Base-by-base conservation (phyloP, 441 rosid species). In the Brassica hybrid region DNA sequence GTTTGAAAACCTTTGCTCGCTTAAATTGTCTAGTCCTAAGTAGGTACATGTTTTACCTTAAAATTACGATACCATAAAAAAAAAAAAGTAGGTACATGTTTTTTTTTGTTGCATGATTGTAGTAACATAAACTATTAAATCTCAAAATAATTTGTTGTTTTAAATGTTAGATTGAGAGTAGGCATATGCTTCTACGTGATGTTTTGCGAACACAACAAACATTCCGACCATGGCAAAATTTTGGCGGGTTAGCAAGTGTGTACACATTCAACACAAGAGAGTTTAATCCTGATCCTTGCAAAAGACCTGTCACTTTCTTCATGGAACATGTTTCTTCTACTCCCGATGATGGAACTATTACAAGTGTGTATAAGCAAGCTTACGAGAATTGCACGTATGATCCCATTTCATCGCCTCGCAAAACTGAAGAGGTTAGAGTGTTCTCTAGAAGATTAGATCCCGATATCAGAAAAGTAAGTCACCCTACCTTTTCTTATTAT, bases 271-370 rank as follows among this genome's bases (percentile, higher is more conserved):
- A 92, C 80, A 88, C 93, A 7, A 81, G 88, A 78, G 48, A 50
- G 27, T 50, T 81, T 59, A 82, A 87, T 50, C 75, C 67, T 10
- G 91, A 94, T 65, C 94, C 89, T 1, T 94, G 99, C 71, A 82
- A 58, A 12, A 89, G 97, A 77, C 97, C 98, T 3, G 78, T 90
- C 4, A 71, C 86, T 56, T 96, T 92, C 86, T 91, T 85, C 80
- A 74, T 96, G 66, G 88, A 86, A 60, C 69, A 73, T 74, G 77
- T 85, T 9, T 68, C 85, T 67, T 75, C 85, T 0, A 43, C 6
- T 12, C 57, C 10, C 12, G 75, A 77, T 62, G 36, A 62, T 65
- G 79, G 83, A 17, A 81, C 85, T 23, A 63, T 76, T 21, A 67
- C 38, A 30, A 89, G 79, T 74, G 71, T 77, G 72, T 96, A 92